These are phyloP conservation scores for Hanseniaspora gamundiae DNA, from an alignment of 1,139 yeast species.

Conservation along the genomic window DNA sequence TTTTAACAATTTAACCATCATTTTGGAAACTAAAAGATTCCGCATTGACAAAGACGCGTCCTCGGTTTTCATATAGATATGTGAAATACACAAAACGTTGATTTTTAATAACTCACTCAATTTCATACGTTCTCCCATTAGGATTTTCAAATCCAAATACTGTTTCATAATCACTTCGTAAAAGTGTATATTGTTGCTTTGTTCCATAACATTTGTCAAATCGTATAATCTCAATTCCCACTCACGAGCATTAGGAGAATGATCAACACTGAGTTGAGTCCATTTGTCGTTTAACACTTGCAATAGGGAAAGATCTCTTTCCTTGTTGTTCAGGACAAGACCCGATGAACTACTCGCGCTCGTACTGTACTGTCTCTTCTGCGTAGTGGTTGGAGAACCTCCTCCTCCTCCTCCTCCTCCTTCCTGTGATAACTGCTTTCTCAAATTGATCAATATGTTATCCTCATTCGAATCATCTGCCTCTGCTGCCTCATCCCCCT, in stretches of 20 bases:
- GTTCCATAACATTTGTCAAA: not conserved
- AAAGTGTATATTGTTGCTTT: not conserved
- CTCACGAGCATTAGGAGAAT: not conserved
- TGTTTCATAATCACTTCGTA: not conserved
- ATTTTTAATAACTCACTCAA: not conserved
- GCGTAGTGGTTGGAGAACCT: not conserved
- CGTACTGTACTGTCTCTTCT: not conserved
- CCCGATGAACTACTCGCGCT: too few species aligned
- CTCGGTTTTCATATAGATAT: not conserved
- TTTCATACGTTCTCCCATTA: not conserved
- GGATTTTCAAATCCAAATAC: not conserved
- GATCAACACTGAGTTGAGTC: not conserved
- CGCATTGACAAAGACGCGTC: not conserved
- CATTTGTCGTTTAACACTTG: not conserved
- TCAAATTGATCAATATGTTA: not conserved
- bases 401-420: not conserved
- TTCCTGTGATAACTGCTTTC: not conserved
- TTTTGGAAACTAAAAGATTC: not conserved
- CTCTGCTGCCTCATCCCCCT: not conserved
- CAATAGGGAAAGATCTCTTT: not conserved
- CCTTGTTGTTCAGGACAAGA: too few species aligned
- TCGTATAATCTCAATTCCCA: not conserved
- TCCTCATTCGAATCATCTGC: not conserved
- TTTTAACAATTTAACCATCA: slow-evolving; percentile 1
- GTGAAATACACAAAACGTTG: not conserved